Percentiles rank a stretch among this genome's conserved stretches.
Evolutionary conservation across 768 basidiomycete genomes (phyloP).

Genomic region (Kwoniella sp.): DNA sequence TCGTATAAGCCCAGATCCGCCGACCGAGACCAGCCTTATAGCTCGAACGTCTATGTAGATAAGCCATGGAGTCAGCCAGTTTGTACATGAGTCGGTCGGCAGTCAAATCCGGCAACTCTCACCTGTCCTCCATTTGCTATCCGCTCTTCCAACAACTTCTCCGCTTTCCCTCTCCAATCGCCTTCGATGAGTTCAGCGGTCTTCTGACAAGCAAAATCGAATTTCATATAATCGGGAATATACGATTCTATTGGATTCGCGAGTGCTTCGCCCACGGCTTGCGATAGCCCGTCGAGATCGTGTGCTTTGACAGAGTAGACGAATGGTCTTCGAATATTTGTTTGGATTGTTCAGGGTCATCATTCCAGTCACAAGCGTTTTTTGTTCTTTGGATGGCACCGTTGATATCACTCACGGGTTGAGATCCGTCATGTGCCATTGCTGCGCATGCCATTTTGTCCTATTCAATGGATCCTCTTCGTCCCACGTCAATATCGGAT

Average conservation of each 20-base stretch:
- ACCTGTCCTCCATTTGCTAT: slow-evolving; percentile 22
- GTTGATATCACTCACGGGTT: slow-evolving; percentile 39
- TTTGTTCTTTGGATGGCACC: background rate
- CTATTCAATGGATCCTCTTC: slow-evolving; percentile 37
- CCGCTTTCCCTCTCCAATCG: slow-evolving; percentile 39
- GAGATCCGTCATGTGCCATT: slow-evolving; percentile 49
- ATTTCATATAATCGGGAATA: slow-evolving; percentile 46
- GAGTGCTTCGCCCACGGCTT: slow-evolving; percentile 32
- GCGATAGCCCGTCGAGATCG: slow-evolving; percentile 29
- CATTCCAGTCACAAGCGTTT: background rate
- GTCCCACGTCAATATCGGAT: slow-evolving; percentile 47
- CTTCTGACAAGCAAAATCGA: slow-evolving; percentile 27
- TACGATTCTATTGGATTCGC: slow-evolving; percentile 37
- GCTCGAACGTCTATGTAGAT: background rate
- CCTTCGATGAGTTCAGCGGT: slow-evolving; percentile 37
- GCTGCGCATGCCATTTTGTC: slow-evolving; percentile 44
- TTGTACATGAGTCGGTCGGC: too few relatives aligned
- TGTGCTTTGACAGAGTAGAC: slow-evolving; percentile 46
- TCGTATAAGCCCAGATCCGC: too few relatives aligned
- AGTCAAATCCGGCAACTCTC: slow-evolving; percentile 1
- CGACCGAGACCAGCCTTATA: too few relatives aligned
- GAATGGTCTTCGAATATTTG: slow-evolving; percentile 34
- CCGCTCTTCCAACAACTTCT: slow-evolving; percentile 31
- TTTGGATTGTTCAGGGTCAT: too few relatives aligned
- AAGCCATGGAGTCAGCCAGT: too few relatives aligned